Evolutionary conservation across 2,329 filamentous ascomycete genomes (phyloP), one percentile per base, ranked within the genome.

Genomic region (Pleurostoma richardsiae): DNA sequence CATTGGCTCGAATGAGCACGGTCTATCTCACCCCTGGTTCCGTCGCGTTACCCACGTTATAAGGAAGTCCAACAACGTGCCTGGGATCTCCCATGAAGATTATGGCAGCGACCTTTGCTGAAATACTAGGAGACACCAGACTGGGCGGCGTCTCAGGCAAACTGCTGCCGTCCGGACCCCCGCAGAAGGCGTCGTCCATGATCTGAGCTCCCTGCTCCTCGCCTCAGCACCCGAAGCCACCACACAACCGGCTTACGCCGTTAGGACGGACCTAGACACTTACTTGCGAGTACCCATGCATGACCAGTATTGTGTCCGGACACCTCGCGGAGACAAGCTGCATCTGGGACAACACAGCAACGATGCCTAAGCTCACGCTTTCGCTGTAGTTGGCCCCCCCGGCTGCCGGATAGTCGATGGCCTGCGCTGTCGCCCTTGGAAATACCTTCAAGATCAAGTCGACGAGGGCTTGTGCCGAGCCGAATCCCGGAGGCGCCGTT

Each of bases 271-370:
- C 19, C 19, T 19, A 19, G 19, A 19, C 33, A 45, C 64, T 27
- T 56, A 77, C 77, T 67, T 82, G 79, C 4, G 77, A 82, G 58
- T 83, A 83, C 40, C 80, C 80, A 42, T 83, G 77, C 48, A 83
- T 62, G 6, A 83, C 73, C 27, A 84, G 63, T 52, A 77, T 64
- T 4, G 75, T 74, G 42, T 63, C 63, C 2, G 80, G 80, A 52
- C 80, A 84, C 55, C 65, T 67, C 10, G 65, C 62, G 49, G 76
- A 71, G 61, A 75, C 83, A 5, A 71, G 70, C 30, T 64, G 70
- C 6, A 76, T 59, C 53, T 65, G 63, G n/a, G 51, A 52, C 36
- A 63, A 68, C 28, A 80, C 77, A n/a, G 78, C 78, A 19, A 63
- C 53, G 33, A 76, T 73, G 28, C 81, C 80, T 30, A 71, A 68